Conservation (phyloP, 2,329 filamentous ascomycete species). For the Colletotrichum sp. region DNA sequence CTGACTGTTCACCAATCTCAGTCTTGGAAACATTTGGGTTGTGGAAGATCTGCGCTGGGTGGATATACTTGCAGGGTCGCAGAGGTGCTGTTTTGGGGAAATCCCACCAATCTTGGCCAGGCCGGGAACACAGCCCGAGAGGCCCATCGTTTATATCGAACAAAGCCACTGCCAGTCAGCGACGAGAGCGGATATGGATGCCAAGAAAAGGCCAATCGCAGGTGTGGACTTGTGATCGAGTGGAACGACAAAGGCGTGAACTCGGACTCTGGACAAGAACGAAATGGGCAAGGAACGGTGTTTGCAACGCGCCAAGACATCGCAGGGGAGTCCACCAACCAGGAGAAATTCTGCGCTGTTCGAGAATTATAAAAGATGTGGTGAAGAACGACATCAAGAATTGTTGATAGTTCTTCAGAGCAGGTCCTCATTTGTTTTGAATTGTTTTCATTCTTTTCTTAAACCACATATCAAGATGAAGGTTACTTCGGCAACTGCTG, state of each 20-base stretch:
- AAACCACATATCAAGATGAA: background rate
- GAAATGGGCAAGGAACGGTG: background rate
- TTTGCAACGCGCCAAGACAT: background rate
- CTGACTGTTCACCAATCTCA: background rate
- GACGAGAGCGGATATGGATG: background rate
- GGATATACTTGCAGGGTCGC: background rate
- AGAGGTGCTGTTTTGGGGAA: background rate
- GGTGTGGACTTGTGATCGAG: background rate
- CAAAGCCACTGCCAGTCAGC: background rate
- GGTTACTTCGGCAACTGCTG: background rate
- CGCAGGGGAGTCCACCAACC: background rate
- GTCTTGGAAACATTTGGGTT: background rate
- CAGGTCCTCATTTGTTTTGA: background rate
- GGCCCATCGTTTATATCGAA: background rate
- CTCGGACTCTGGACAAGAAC: background rate
- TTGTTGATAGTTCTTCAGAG: background rate
- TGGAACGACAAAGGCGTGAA: background rate
- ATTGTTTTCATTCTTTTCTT: background rate
- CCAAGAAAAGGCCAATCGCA: conserved; percentile 1
- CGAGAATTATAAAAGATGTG: background rate
- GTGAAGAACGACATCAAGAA: accelerated
- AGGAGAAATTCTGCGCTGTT: background rate
- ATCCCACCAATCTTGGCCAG: conserved; percentile 1
- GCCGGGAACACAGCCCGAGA: background rate
- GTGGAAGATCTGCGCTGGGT: background rate